These are phyloP conservation scores for Saccharomycodes ludwigii DNA, from an alignment of 805 yeast species.

Conservation along the genomic window DNA sequence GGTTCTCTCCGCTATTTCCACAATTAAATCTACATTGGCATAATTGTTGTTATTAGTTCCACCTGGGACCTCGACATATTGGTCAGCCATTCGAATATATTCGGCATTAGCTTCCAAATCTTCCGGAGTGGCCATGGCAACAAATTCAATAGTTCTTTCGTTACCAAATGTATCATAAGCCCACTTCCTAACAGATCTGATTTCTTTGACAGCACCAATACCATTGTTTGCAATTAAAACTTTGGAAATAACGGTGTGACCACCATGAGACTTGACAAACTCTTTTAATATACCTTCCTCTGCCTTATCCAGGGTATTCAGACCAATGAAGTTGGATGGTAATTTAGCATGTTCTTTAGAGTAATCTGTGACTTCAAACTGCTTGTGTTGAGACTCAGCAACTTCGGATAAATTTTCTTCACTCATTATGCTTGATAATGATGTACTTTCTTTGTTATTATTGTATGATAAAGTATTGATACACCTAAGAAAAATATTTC, in stretches of 20 bases:
- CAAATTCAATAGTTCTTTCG: conserved; percentile 85
- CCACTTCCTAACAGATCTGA: conserved; percentile 96
- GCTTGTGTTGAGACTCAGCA: conserved; percentile 17
- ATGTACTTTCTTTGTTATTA: too few species aligned
- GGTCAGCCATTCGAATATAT: conserved; percentile 98
- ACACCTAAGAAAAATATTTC: too few species aligned
- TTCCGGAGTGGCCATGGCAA: conserved; percentile 99
- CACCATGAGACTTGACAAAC: conserved; percentile 74
- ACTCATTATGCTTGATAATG: conserved; percentile 29
- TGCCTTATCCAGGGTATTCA: conserved; percentile 64
- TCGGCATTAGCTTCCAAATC: conserved; percentile 95
- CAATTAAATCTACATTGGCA: conserved; percentile 95
- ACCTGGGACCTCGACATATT: conserved; percentile 96
- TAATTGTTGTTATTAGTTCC: conserved; percentile 98
- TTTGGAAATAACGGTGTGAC: conserved; percentile 87
- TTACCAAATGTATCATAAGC: conserved; percentile 98
- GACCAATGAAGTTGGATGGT: conserved; percentile 71
- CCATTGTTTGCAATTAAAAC: conserved; percentile 96
- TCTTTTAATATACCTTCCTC: conserved; percentile 70
- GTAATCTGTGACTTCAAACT: conserved; percentile 22
- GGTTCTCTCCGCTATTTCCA: conserved; percentile 93
- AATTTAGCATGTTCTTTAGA: conserved; percentile 29
- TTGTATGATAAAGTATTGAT: too few species aligned
- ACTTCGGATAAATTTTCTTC: conserved; percentile 30
- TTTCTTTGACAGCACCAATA: conserved; percentile 98